phyloP scores from a whole-genome alignment of 2,329 filamentous ascomycete genomes.

The Sporothrix globosa region DNA sequence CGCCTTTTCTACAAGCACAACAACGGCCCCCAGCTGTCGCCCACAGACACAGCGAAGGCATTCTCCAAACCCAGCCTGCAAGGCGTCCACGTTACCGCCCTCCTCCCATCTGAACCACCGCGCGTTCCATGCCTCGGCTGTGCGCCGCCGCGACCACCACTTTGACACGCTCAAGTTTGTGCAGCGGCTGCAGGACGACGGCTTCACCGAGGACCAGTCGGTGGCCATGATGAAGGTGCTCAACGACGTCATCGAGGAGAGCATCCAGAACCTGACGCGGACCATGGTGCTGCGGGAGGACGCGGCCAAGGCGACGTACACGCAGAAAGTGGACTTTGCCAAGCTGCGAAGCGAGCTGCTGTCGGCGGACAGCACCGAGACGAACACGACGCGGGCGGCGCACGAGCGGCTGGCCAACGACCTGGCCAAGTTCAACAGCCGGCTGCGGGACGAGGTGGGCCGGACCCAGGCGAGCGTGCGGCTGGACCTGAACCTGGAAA shows the following conservation, averaged over 20 bases:
- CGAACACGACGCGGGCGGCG: conserved; percentile 80
- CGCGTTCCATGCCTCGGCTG: conserved; percentile 68
- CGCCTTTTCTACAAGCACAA: not conserved
- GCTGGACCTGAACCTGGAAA: conserved; percentile 92
- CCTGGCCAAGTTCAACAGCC: conserved; percentile 86
- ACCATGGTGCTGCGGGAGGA: conserved; percentile 98
- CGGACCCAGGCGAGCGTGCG: conserved; percentile 91
- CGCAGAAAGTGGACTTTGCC: conserved; percentile 95
- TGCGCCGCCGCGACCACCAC: conserved; percentile 76
- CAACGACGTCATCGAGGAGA: conserved; percentile 95
- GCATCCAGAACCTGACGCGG: conserved; percentile 93
- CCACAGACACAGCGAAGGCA: not conserved
- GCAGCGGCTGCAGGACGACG: conserved; percentile 83
- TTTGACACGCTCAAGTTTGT: conserved; percentile 99
- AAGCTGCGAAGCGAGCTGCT: conserved; percentile 94
- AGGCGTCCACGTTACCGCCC: not conserved
- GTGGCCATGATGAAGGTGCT: conserved; percentile 99
- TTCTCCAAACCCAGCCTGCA: not conserved
- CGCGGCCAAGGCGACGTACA: conserved; percentile 76
- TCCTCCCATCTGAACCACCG: not conserved
- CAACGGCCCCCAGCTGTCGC: not conserved
- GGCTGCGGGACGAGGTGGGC: conserved; percentile 89
- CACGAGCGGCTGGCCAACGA: conserved; percentile 95
- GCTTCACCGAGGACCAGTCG: conserved; percentile 92
- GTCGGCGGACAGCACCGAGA: conserved; percentile 88